Base-by-base conservation (phyloP, 2,329 filamentous ascomycete species). In the Exophiala calicioides region DNA sequence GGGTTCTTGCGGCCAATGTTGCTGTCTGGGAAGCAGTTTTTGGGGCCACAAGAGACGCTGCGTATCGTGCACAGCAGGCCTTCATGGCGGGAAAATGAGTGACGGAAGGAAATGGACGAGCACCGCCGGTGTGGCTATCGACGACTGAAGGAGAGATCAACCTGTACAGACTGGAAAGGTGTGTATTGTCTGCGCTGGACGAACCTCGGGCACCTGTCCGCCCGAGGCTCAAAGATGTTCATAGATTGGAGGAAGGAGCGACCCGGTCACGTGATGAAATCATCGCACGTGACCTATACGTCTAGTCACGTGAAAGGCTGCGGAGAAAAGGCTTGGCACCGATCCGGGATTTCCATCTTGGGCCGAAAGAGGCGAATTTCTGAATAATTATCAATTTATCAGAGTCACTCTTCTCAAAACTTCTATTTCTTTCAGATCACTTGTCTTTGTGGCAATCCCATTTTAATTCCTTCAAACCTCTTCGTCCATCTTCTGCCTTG, bases 11-110 rank as follows among this genome's bases (percentile, higher is more conserved):
- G 7, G 39, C 23, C 3, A 51, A 31, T 23, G 20, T 31, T 38
- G 39, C 36, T 20, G 46, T 43, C 19, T 47, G 44, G 15, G 44
- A 19, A 23, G 40, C 37, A 29, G 46, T 35, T 26, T 19, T 47
- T 13, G 53, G 38, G 37, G 38, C 38, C 7, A 58, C 31, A 33
- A 58, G 44, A 26, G 48, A 47, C 26, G 50, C 43, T 16, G 51
- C 53, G 50, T 59, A 59, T 47, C 44, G 51, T 30, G 51, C 49
- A 40, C 55, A 59, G 32, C 53, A 58, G 31, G 51, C 45, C 50
- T 56, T 56, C 57, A 59, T 59, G 38, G 44, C 52, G 52, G 44
- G 21, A 32, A 8, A 26, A 37, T 7, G 32, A 16, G 20, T 26
- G 34, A 31, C 10, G 23, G n/a, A 12, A 32, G 13, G 13, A 31